Evolutionary conservation across 208 protist species (phyloP), one percentile per base, ranked within the genome.

Genomic region (Wallacemonas collosoma): DNA sequence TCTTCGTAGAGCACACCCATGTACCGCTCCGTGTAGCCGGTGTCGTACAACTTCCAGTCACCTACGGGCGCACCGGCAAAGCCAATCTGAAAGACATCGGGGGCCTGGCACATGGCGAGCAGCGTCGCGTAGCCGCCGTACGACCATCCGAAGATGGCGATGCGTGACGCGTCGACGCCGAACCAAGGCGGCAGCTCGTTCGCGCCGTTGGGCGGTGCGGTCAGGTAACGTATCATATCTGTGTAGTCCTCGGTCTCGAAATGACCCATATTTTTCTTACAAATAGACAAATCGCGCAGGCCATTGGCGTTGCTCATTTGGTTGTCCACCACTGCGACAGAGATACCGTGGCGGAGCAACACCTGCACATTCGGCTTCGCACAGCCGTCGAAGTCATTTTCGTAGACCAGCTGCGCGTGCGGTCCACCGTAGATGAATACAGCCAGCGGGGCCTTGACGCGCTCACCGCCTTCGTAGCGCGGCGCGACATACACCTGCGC

Each of bases 21-120:
- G 79, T 97, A 97, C 40, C 93, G 87, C 68, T 95, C 91, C 12
- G 93, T 97, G 83, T 97, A 96, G 44, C 86, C 89, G 0, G 88
- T 95, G 77, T 97, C 91, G 76, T 97, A 97, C n/a, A 95, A 79
- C 53, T 72, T 81, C 89, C 91, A 97, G 74, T 96, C 90, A 1
- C 83, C 82, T 1, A 97, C 91, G 2, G 93, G 93, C 1, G 93
- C 93, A 6, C 93, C 93, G 1, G 90, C 77, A 63, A 93, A 90
- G 51, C 90, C 93, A 1, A 95, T 85, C 54, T 87, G 79, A 61
- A 97, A 97, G 8, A 91, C 77, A 62, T 93, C 75, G 11, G 90
- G 55, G 2, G 89, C 87, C 72, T 93, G 89, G 35, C 77, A 87
- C 91, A 97, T 93, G 14, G 89, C 89, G 41, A 96, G 80, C 65